These are phyloP conservation scores for Cerioporus squamosus DNA, from an alignment of 1,284 basidiomycete species.

Conservation along the genomic window DNA sequence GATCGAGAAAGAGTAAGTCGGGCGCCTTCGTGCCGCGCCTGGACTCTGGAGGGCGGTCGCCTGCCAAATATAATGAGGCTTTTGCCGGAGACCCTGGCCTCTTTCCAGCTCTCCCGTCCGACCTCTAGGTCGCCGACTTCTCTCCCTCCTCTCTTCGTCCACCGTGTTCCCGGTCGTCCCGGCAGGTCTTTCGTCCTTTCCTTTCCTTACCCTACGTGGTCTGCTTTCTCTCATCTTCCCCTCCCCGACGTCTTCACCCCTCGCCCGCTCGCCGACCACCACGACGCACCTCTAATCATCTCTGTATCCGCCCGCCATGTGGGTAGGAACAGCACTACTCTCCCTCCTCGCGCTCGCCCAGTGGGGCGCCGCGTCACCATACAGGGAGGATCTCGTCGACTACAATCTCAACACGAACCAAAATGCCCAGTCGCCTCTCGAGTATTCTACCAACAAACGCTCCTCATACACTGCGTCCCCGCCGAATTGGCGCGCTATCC, in stretches of 20 bases:
- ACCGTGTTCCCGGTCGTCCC: conserved; percentile 17
- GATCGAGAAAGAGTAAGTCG: background rate
- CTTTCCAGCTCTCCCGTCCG: conserved; percentile 29
- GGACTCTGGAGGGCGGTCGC: conserved; percentile 19
- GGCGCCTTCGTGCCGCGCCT: background rate
- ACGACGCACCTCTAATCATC: conserved; percentile 7
- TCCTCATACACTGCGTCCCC: conserved; percentile 79
- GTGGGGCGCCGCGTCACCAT: conserved; percentile 58
- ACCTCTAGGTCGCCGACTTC: conserved; percentile 24
- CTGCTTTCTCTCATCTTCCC: conserved; percentile 16
- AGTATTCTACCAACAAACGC: conserved; percentile 70
- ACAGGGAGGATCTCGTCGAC: conserved; percentile 73
- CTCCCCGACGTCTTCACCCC: background rate
- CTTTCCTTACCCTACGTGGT: conserved; percentile 29
- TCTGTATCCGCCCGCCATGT: conserved; percentile 30
- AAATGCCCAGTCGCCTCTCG: conserved; percentile 67
- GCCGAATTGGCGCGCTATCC: conserved; percentile 84
- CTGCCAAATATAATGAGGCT: conserved; percentile 36
- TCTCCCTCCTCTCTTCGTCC: conserved; percentile 19
- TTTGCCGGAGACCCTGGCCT: conserved; percentile 18
- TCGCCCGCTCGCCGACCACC: conserved; percentile 9
- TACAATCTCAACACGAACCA: conserved; percentile 89
- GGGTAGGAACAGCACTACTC: conserved; percentile 35
- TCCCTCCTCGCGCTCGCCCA: conserved; percentile 35
- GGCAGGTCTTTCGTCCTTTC: conserved; percentile 23